Base-by-base conservation (phyloP, 345 rosid species). In the Citrus cavaleriei region DNA sequence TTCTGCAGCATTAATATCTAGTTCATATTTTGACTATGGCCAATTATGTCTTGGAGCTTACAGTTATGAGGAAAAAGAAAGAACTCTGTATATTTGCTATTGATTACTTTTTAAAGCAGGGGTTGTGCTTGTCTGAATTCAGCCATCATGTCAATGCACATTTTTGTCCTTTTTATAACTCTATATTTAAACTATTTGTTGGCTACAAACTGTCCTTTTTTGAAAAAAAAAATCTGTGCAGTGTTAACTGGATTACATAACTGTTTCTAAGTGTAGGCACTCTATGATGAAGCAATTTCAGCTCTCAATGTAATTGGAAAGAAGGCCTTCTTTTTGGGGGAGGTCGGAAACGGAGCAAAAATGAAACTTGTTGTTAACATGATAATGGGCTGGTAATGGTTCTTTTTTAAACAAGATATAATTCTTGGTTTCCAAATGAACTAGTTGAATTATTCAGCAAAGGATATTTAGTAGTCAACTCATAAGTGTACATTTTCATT, bases 291-390 rank as follows among this genome's bases (percentile, higher is more conserved):
- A 84, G 92, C 93, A 63, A 78, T 86, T 66, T 94, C 94, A n/a
- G 96, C 97, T 68, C 91, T 96, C 59, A 83, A 93, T 73, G 88
- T 91, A 72, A 83, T 93, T 85, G 99, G 98, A 69, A 96, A 96
- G 89, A 91, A 89, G 79, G 87, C 97, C 32, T 93, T 92, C 90
- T 96, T 81, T 89, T 71, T 96, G 84, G 98, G 98, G 77, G 85
- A 88, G 79, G 85, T 96, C 74, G 98, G 99, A 16, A 96, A 96
- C 70, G 99, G 97, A 82, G 97, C 99, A 65, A 96, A 91, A 63
- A 93, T 96, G 97, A 93, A 96, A 83, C 96, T 93, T 74, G 92
- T 93, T 28, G 97, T 96, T 72, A 96, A 96, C 88, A 92, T 96
- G 99, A 87, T 96, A 78, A 92, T 96, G 98, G 99, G 99, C 81